Base-by-base conservation (phyloP, 225 moss, liverwort and hornwort species). In the Polytrichum formosum region DNA sequence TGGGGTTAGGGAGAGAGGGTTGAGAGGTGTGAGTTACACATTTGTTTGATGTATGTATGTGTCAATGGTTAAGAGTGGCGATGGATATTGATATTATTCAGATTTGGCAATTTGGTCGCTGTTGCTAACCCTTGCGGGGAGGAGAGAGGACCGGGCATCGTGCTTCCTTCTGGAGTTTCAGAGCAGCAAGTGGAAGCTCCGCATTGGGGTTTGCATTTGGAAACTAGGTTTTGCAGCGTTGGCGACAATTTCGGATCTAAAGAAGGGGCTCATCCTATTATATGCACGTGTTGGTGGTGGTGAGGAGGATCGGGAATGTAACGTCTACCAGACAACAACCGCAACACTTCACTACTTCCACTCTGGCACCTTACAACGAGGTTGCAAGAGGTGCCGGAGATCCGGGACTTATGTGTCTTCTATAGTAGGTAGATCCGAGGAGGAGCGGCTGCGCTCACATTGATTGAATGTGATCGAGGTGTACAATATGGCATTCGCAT, bases 401-500 rank as follows among this genome's bases (percentile, higher is more conserved):
- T 69, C 28, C 26, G 69, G 71, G 61, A 37, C 62, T 56, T 22
- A 73, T 69, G 78, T 59, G 56, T 68, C n/a, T 63, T 35, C 58
- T 59, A 68, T 73, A 22, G 46, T 46, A 13, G 46, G 46, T 46
- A 37, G 68, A 56, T 6, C 37, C 58, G 61, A 33, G 30, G 25
- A 70, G 66, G 46, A 46, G 46, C 46, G 46, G 46, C 46, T 46
- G 13, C 70, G 63, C 73, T 68, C 33, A 19, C 67, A 66, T 82
- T 78, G 81, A 68, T 82, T 82, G 81, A 68, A 78, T 82, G 81
- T 79, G 82, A 75, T 61, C 64, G 64, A 23, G 66, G 70, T 46
- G 46, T 46, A 46, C 46, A 56, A 73, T 65, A 93, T 93, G 93
- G 91, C 93, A 81, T 93, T 93, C 79, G 89, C 91, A 71, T 86